phyloP scores from a whole-genome alignment of 169 alveolate genomes.

The Perkinsus chesapeaki region DNA sequence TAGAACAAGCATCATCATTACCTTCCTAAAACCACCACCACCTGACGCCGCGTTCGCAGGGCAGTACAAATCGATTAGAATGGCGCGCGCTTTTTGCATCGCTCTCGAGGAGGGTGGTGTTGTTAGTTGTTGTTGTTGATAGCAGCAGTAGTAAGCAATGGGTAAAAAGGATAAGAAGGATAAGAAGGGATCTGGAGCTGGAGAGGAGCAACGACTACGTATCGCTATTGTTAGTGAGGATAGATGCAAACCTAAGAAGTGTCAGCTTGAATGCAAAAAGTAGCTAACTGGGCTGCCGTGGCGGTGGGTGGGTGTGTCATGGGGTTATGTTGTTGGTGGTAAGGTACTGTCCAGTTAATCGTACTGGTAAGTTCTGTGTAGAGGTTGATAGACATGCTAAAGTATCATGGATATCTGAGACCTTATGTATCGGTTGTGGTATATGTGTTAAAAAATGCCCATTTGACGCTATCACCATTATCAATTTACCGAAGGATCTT shows the following conservation, averaged over 20 bases:
- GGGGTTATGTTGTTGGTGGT: not conserved
- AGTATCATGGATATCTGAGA: conserved; percentile 91
- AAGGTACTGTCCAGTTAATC: conserved; percentile 74
- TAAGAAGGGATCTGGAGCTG: conserved; percentile 35
- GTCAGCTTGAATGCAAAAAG: conserved; percentile 82
- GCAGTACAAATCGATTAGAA: not conserved
- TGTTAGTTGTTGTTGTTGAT: not conserved
- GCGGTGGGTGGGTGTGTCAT: not conserved
- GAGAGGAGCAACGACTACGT: conserved; percentile 85
- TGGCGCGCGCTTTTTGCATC: not conserved
- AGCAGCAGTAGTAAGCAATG: too few species aligned
- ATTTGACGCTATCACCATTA: conserved; percentile 93
- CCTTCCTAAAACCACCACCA: not conserved
- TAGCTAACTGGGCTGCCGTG: not conserved
- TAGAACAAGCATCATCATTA: not conserved
- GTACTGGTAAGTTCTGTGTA: conserved; percentile 93
- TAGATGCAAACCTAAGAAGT: conserved; percentile 96
- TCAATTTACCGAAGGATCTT: conserved; percentile 95
- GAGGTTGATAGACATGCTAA: conserved; percentile 89
- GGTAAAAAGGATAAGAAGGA: conserved; percentile 36
- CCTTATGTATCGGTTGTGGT: conserved; percentile 98
- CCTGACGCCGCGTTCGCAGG: not conserved
- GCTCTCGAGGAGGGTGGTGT: not conserved
- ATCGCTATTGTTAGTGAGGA: conserved; percentile 95
- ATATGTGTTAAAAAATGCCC: conserved; percentile 99